Evolutionary conservation across 305 asterid genomes (phyloP), one percentile per base, ranked within the genome.

Genomic region (Solanum aculeatissimum): DNA sequence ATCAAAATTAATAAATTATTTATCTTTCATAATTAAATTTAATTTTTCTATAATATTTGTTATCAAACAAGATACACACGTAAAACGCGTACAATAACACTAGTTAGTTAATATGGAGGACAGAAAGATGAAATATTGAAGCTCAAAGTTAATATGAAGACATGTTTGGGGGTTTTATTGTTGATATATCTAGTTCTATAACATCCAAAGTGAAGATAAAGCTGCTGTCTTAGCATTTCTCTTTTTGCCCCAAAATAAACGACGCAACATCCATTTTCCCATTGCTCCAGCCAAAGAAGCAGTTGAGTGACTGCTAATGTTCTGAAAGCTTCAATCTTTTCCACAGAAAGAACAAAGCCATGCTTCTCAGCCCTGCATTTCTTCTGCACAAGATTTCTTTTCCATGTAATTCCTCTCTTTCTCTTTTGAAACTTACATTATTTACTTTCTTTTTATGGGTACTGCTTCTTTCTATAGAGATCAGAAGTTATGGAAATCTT

Each of bases 361-460:
- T 91, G 95, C 77, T 88, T 82, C 65, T 88, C 10, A 88, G 87
- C 79, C 91, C 91, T 85, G 53, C 88, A 29, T 84, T 90, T 43
- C 89, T 90, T 82, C 85, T 80, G 53, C 80, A 90, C 85, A 47
- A 87, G 3, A 62, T 84, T 81, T 82, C 60, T 71, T 83, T 86
- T 49, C 86, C 88, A 35, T 69, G 98, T 92, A 89, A 89, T 90
- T 90, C 80, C 51, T 55, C 80, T 79, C 57, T 53, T 12, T 58
- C 42, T 25, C 58, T 69, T 38, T 69, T 43, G 29, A 19, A 6
- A 13, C 58, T 23, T 75, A 8, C 23, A 75, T 27, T 40, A 47
- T 47, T 27, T 40, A 47, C 16, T 74, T 21, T 74, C 14, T 35
- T 74, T 2, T 65, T 29, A 65, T 29, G 11, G n/a, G 1, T 66